Evolutionary conservation across 2,329 filamentous ascomycete genomes (phyloP), one percentile per base, ranked within the genome.

Genomic region (Penicillium sp.): DNA sequence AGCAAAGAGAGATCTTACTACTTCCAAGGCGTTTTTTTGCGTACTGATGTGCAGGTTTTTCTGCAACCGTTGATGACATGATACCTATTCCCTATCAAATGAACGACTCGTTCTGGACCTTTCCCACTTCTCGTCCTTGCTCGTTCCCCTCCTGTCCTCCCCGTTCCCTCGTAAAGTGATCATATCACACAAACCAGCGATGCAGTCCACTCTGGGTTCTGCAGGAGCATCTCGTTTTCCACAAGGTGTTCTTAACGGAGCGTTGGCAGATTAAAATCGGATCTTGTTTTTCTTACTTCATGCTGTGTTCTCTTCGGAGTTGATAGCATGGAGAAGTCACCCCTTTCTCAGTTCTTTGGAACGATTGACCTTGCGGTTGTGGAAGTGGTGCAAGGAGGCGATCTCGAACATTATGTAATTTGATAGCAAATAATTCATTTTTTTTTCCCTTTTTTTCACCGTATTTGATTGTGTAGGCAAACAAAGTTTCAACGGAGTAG

Each of bases 221-320:
- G 87, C 88, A 87, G 83, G 88, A 82, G 79, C 85, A 83, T 77
- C 77, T 80, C 83, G 85, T 79, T 57, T 62, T 58, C 82, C 78
- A 88, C 84, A 83, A 84, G 81, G 77, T 80, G 81, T 78, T 80
- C 86, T 87, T 88, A 90, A 90, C 88, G 88, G 88, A 90, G 85
- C 88, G 86, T 88, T 89, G 88, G 88, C 72, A 91, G 80, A 89
- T 77, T 64, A 78, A 78, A 71, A 73, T 38, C 56, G 56, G 56
- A 47, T 57, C 55, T 53, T 63, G 37, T 33, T 56, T 56, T 63
- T 52, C 46, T 40, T 51, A 26, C 55, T 63, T 69, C 62, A 64
- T 60, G 66, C 56, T 64, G 45, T 62, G 45, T 63, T 53, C 48
- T 58, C 30, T 53, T 57, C 51, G 26, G 50, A 47, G 35, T 44